phyloP scores from a whole-genome alignment of 768 basidiomycete species.

The Podaxis sp. region DNA sequence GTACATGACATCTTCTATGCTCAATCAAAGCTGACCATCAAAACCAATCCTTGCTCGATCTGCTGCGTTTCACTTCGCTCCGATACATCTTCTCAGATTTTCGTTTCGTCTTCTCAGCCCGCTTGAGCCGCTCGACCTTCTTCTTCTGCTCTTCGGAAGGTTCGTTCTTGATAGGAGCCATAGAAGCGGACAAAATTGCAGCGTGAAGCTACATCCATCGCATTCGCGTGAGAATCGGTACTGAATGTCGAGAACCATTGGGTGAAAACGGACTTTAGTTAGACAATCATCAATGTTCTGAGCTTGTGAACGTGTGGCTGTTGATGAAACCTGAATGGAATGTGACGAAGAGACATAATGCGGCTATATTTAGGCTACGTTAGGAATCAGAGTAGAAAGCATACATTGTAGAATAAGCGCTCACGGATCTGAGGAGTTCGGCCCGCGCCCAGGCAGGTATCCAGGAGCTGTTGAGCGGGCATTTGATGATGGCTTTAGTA shows the following conservation, averaged over 20 bases:
- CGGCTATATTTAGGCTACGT: slow-evolving; percentile 40
- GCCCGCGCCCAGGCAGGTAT: slow-evolving; percentile 67
- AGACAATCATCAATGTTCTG: slow-evolving; percentile 76
- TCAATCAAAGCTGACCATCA: not conserved
- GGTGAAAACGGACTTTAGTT: slow-evolving; percentile 47
- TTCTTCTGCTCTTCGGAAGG: slow-evolving; percentile 56
- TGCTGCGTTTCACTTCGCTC: slow-evolving; percentile 48
- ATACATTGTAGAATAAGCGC: not conserved
- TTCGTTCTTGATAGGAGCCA: slow-evolving; percentile 47
- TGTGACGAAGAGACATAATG: slow-evolving; percentile 68
- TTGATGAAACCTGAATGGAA: slow-evolving; percentile 70
- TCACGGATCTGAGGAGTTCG: slow-evolving; percentile 49
- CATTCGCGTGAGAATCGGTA: slow-evolving; percentile 4
- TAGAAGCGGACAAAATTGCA: slow-evolving; percentile 48
- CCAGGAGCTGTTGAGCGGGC: slow-evolving; percentile 58
- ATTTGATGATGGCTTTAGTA: slow-evolving; percentile 72
- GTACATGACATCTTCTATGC: not conserved
- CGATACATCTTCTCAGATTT: slow-evolving; percentile 52
- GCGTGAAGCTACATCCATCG: slow-evolving; percentile 47
- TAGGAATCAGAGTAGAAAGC: not conserved
- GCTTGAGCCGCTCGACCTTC: slow-evolving; percentile 46
- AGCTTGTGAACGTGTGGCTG: slow-evolving; percentile 70
- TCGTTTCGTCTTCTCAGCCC: slow-evolving; percentile 46
- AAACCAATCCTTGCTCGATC: slow-evolving; percentile 18
- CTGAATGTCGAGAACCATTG: not conserved